phyloP scores from a whole-genome alignment of 2,329 filamentous ascomycete species.

The Didymella exigua region DNA sequence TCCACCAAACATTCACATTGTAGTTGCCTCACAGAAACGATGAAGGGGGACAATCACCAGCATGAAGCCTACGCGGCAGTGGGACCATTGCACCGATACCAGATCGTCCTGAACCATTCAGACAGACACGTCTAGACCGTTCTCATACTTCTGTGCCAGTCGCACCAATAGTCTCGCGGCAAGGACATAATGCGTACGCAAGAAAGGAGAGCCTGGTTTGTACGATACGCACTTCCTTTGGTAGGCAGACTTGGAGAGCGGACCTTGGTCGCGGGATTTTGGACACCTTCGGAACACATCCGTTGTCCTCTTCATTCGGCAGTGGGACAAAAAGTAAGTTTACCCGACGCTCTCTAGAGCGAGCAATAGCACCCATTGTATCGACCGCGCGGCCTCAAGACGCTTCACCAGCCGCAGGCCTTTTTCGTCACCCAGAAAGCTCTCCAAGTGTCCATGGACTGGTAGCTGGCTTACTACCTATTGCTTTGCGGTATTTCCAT shows the following conservation, averaged over 20 bases:
- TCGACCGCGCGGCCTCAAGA: slow-evolving; percentile 2
- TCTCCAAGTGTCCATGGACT: no score
- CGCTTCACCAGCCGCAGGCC: not conserved
- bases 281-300: not conserved
- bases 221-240: not conserved
- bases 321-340: not conserved
- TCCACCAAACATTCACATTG: not conserved
- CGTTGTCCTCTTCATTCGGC: not conserved
- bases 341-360: not conserved
- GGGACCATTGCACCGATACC: not conserved
- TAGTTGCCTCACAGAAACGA: slow-evolving; percentile 1
- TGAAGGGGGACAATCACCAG: not conserved
- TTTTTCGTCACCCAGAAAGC: not conserved
- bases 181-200: slow-evolving; percentile 1
- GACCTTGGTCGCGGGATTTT: slow-evolving; percentile 4
- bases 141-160: not conserved
- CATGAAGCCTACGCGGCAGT: slow-evolving; percentile 5
- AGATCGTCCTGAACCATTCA: not conserved
- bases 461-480: no score
- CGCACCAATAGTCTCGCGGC: not conserved
- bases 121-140: no score
- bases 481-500: not conserved
- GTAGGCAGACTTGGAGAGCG: not conserved
- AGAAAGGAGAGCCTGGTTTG: not conserved
- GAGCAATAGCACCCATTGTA: not conserved